Percentiles rank a stretch among this genome's conserved stretches.
These are phyloP conservation scores for Candida odintsovae DNA, from an alignment of 805 yeast species.

Conservation along the genomic window DNA sequence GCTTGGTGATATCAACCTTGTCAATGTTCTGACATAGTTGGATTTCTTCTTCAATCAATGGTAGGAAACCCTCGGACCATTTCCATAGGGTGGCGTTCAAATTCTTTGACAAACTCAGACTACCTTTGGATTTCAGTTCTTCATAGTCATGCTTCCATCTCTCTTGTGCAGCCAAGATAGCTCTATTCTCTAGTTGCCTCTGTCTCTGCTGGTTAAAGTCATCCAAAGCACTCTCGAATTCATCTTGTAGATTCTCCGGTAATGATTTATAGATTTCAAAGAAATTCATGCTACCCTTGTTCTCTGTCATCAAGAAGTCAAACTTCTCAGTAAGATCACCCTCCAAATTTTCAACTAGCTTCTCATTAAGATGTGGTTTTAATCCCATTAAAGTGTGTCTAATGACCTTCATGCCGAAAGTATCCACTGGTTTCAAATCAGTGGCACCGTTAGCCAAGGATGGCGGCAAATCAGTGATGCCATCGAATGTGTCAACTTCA, in stretches of 20 bases:
- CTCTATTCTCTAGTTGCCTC: constrained; percentile 64
- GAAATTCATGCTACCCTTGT: constrained; percentile 42
- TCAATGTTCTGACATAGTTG: constrained; percentile 43
- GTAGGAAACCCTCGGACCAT: constrained; percentile 76
- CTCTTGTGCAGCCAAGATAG: constrained; percentile 78
- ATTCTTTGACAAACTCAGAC: constrained; percentile 43
- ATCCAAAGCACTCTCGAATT: constrained; percentile 65
- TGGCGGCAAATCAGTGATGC: constrained; percentile 22
- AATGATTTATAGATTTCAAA: constrained; percentile 59
- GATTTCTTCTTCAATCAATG: constrained; percentile 64
- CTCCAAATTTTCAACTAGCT: constrained; percentile 27
- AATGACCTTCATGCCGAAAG: constrained; percentile 73
- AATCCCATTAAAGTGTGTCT: constrained; percentile 65
- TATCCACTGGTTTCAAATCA: constrained; percentile 58
- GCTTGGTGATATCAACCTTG: constrained; percentile 15
- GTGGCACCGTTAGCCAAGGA: constrained; percentile 50
- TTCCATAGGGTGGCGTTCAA: constrained; percentile 73
- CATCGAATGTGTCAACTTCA: neutral
- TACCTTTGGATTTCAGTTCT: constrained; percentile 54
- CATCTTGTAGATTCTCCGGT: constrained; percentile 39
- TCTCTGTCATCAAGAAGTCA: constrained; percentile 26
- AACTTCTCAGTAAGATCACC: constrained; percentile 29
- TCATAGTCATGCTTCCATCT: constrained; percentile 87
- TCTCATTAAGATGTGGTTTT: constrained; percentile 24
- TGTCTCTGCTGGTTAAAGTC: constrained; percentile 73